phyloP scores from a whole-genome alignment of 1,139 yeast species.

The Lodderomyces metapsilosis region DNA sequence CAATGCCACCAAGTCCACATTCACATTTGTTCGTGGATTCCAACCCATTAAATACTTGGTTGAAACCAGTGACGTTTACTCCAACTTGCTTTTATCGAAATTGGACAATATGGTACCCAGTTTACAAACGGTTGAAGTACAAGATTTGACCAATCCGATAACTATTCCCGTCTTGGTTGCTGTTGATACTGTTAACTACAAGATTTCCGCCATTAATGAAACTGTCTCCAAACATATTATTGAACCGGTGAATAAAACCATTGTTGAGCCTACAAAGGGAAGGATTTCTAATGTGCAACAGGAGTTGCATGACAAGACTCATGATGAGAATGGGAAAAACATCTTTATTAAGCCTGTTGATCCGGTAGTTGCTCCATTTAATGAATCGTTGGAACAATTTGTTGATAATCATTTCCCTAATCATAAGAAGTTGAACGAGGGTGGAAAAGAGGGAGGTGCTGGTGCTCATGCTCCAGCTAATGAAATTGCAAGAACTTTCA shows the following conservation, averaged over 20 bases:
- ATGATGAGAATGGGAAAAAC: slow-evolving; percentile 59
- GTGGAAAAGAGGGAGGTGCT: slow-evolving; percentile 19
- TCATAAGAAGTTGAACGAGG: slow-evolving; percentile 37
- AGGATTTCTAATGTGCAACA: slow-evolving; percentile 36
- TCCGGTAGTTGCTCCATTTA: slow-evolving; percentile 61
- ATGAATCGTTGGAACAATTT: slow-evolving; percentile 48
- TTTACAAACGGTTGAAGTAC: slow-evolving; percentile 36
- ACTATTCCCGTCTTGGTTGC: slow-evolving; percentile 40
- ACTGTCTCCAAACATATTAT: slow-evolving; percentile 23
- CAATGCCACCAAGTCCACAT: slow-evolving; percentile 16
- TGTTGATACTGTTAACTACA: slow-evolving; percentile 29
- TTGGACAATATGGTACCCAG: slow-evolving; percentile 37
- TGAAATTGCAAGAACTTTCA: slow-evolving; percentile 51
- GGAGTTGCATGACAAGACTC: slow-evolving; percentile 11
- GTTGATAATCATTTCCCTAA: slow-evolving; percentile 42
- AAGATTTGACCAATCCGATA: slow-evolving; percentile 43
- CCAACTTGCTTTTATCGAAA: slow-evolving; percentile 31
- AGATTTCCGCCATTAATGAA: slow-evolving; percentile 22
- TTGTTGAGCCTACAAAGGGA: slow-evolving; percentile 38
- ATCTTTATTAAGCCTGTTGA: slow-evolving; percentile 55
- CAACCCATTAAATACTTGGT: slow-evolving; percentile 27
- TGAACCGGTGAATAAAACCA: slow-evolving; percentile 30
- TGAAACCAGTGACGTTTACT: slow-evolving; percentile 27
- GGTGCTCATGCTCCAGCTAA: slow-evolving; percentile 19
- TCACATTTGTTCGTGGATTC: slow-evolving; percentile 18